phyloP scores from a whole-genome alignment of 2,329 filamentous ascomycete genomes.

The Pseudogymnoascus verrucosus region DNA sequence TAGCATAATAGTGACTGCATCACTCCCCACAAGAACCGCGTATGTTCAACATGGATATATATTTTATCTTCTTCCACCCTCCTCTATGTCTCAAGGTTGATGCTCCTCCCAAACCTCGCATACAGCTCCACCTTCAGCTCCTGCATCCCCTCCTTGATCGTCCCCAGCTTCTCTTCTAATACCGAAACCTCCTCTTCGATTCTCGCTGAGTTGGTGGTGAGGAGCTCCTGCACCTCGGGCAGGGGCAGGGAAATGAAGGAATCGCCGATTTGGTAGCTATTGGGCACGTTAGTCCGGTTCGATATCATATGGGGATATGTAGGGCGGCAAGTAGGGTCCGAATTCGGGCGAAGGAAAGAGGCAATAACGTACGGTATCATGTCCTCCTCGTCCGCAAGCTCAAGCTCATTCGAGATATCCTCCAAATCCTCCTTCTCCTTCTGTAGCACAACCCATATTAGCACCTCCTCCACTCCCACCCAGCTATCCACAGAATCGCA shows the following conservation, averaged over 20 bases:
- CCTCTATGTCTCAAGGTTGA: conserved; percentile 81
- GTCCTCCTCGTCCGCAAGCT: conserved; percentile 92
- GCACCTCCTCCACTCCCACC: background rate
- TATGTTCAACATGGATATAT: background rate
- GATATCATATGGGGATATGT: too few species aligned
- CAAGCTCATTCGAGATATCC: conserved; percentile 82
- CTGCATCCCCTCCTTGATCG: conserved; percentile 77
- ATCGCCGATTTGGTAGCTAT: conserved; percentile 92
- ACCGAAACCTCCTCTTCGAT: conserved; percentile 69
- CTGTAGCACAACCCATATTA: conserved; percentile 40
- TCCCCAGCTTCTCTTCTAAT: conserved; percentile 68
- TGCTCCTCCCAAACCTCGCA: conserved; percentile 89
- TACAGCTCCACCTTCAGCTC: conserved; percentile 88
- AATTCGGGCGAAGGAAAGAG: background rate
- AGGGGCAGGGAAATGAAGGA: conserved; percentile 85
- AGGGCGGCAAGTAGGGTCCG: background rate
- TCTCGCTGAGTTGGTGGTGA: conserved; percentile 60
- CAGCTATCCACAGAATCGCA: conserved; percentile 11
- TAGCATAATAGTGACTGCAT: background rate
- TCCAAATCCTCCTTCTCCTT: conserved; percentile 98
- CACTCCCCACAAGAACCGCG: background rate
- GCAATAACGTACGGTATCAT: conserved; percentile 65
- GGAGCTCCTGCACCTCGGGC: conserved; percentile 77
- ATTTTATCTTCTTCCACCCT: background rate
- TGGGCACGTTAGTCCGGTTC: background rate